A percentile compares a stretch with the other conserved stretches of the same genome.
These are phyloP conservation scores for Hypoxylon trugodes DNA, from an alignment of 495 filamentous ascomycete species.

Conservation along the genomic window DNA sequence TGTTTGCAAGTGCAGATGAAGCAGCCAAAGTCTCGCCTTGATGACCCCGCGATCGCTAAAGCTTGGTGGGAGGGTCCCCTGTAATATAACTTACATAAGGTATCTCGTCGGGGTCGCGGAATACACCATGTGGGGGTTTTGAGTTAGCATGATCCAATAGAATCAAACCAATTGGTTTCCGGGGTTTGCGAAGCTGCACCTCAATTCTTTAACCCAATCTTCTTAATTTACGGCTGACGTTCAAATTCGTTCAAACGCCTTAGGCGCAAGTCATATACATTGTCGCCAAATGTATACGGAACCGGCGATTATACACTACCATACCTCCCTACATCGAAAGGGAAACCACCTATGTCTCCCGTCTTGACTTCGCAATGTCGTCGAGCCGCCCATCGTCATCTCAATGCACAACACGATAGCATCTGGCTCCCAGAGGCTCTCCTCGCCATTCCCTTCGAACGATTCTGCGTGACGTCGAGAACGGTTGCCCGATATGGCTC, in stretches of 20 bases:
- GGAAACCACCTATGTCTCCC: constrained; percentile 46
- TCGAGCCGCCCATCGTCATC: constrained; percentile 49
- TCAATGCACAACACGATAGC: constrained; percentile 43
- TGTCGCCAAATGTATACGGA: neutral
- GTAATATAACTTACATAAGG: constrained; percentile 9
- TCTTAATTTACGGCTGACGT: too few species aligned
- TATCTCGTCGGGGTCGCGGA: neutral
- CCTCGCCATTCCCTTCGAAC: constrained; percentile 49
- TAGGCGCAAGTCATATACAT: neutral
- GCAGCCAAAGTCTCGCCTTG: neutral
- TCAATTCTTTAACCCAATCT: constrained; percentile 13
- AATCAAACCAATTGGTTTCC: constrained; percentile 11
- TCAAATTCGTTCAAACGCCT: neutral
- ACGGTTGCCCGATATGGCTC: constrained; percentile 34
- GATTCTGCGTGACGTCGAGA: constrained; percentile 47
- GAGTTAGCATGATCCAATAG: constrained; percentile 13
- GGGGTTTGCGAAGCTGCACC: constrained; percentile 8
- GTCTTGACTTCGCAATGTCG: constrained; percentile 49
- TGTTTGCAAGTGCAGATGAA: neutral
- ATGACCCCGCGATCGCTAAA: constrained; percentile 21
- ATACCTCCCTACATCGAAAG: too few species aligned
- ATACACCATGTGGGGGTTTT: neutral
- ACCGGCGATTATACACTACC: too few species aligned
- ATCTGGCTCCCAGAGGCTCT: constrained; percentile 57
- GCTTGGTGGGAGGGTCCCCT: constrained; percentile 37